A percentile compares a stretch with the other conserved stretches of the same genome.
Evolutionary conservation across 257 asterid genomes (phyloP).

Genomic region (Verbena officinalis): DNA sequence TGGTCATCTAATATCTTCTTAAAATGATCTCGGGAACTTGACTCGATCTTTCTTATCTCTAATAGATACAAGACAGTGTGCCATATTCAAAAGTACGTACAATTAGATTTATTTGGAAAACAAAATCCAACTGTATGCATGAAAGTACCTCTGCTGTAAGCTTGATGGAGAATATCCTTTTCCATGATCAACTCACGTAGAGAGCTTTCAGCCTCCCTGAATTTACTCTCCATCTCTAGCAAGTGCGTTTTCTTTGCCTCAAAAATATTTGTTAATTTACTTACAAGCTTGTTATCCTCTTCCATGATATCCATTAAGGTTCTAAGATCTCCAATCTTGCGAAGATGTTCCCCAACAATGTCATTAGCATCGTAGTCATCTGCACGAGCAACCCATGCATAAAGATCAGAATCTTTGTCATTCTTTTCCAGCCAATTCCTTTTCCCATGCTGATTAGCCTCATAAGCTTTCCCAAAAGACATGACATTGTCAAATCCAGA

Average conservation of each 20-base stretch:
- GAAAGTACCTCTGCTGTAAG: slow-evolving; percentile 70
- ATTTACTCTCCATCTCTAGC: slow-evolving; percentile 64
- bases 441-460: slow-evolving; percentile 72
- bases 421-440: slow-evolving; percentile 56
- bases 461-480: slow-evolving; percentile 76
- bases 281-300: slow-evolving; percentile 76
- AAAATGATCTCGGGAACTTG: slow-evolving; percentile 79
- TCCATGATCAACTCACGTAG: slow-evolving; percentile 55
- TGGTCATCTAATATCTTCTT: slow-evolving; percentile 74
- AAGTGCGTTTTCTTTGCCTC: slow-evolving; percentile 72
- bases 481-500: slow-evolving; percentile 74
- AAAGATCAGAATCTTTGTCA: slow-evolving; percentile 48
- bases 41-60: slow-evolving; percentile 81
- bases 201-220: slow-evolving; percentile 69
- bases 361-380: slow-evolving; percentile 66
- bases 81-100: slow-evolving; percentile 27
- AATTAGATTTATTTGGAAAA: slow-evolving; percentile 3
- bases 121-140: slow-evolving; percentile 26
- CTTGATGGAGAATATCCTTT: slow-evolving; percentile 68
- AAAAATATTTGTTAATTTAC: slow-evolving; percentile 61
- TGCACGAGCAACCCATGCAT: slow-evolving; percentile 91
- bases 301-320: slow-evolving; percentile 74
- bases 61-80: slow-evolving; percentile 31
- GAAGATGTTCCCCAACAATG: slow-evolving; percentile 76
- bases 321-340: slow-evolving; percentile 80